phyloP scores from a whole-genome alignment of 106 monocot genomes.

The Dioscorea alata region DNA sequence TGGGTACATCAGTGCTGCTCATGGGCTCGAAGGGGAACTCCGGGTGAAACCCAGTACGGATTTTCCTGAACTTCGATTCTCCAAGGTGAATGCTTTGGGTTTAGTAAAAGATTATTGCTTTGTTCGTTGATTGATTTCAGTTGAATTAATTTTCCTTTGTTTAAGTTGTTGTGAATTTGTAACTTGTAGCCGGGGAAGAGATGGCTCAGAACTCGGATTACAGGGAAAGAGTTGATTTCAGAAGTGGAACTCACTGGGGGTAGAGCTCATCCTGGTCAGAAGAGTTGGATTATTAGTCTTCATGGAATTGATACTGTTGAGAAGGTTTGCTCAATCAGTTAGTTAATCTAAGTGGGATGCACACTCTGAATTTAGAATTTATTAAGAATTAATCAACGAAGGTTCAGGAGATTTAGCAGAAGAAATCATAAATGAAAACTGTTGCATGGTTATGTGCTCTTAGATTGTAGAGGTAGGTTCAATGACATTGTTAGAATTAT shows the following conservation, averaged over 20 bases:
- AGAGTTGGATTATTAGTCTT: constrained; percentile 78
- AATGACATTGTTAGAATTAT: background rate
- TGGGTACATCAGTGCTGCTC: constrained; percentile 40
- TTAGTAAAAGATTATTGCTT: background rate
- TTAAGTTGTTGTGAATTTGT: background rate
- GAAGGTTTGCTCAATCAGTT: constrained; percentile 27
- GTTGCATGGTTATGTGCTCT: background rate
- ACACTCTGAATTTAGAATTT: too few species aligned
- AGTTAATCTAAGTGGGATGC: too few species aligned
- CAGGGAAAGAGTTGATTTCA: constrained; percentile 42
- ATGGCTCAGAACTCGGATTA: constrained; percentile 67
- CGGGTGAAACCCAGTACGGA: constrained; percentile 45
- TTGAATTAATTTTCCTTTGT: background rate
- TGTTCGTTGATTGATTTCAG: background rate
- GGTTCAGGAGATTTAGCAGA: background rate
- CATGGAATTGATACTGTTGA: constrained; percentile 61
- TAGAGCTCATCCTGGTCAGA: constrained; percentile 63
- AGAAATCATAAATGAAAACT: background rate
- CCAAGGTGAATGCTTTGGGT: constrained; percentile 16
- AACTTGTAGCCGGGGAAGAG: constrained; percentile 64
- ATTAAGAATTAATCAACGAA: too few species aligned
- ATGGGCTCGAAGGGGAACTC: constrained; percentile 58
- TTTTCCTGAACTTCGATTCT: constrained; percentile 59
- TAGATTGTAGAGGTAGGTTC: background rate
- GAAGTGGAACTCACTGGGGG: constrained; percentile 63